Conservation (phyloP, 345 rosid species). For the Adansonia digitata region DNA sequence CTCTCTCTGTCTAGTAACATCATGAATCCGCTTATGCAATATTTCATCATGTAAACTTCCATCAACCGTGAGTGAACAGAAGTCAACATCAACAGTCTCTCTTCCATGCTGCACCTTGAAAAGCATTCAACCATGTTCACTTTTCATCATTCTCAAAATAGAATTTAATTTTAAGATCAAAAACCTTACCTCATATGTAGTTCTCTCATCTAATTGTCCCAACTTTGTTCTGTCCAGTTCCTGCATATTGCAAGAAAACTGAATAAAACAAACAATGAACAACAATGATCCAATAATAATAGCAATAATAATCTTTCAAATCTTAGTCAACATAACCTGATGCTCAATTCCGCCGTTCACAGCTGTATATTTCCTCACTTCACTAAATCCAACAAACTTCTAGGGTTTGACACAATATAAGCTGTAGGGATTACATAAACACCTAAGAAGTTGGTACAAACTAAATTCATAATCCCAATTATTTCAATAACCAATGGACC, state of each 20-base stretch:
- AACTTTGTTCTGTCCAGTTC: constrained; percentile 57
- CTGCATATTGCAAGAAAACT: constrained; percentile 26
- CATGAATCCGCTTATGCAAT: constrained; percentile 56
- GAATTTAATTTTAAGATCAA: constrained; percentile 2
- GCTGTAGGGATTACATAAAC: neutral
- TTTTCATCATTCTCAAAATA: neutral
- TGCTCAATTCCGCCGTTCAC: neutral
- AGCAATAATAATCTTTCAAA: neutral
- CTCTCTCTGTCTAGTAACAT: constrained; percentile 58
- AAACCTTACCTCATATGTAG: constrained; percentile 68
- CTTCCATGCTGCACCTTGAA: constrained; percentile 76
- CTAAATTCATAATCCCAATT: neutral
- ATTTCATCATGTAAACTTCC: constrained; percentile 43
- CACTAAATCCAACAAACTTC: neutral
- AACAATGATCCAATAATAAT: neutral
- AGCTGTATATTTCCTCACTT: neutral
- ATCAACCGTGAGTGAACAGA: constrained; percentile 52
- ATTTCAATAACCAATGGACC: neutral
- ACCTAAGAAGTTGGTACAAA: too few relatives aligned
- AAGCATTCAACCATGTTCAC: constrained; percentile 30
- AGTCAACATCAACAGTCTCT: constrained; percentile 56
- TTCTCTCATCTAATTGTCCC: constrained; percentile 70
- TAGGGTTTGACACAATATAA: neutral
- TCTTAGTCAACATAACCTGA: neutral
- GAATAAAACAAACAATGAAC: neutral